Conservation (phyloP, 2,329 filamentous ascomycete genomes). For the Pseudomassariella vexata region DNA sequence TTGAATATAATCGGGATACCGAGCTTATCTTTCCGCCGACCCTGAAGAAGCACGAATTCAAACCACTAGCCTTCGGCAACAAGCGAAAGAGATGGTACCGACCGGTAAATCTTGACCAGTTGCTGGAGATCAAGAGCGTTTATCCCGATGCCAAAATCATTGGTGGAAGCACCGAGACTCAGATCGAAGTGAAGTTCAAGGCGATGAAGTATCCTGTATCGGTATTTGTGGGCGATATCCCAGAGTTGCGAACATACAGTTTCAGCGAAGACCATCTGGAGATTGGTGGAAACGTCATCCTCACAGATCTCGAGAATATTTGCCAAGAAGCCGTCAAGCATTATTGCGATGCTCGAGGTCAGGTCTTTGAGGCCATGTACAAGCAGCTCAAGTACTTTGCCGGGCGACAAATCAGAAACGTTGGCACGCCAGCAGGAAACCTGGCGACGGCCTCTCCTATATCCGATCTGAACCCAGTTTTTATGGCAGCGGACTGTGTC, state of each 20-base stretch:
- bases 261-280: conserved; percentile 80
- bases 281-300: conserved; percentile 84
- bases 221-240: conserved; percentile 88
- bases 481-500: conserved; percentile 79
- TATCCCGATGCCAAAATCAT: conserved; percentile 90
- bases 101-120: conserved; percentile 77
- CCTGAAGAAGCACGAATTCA: conserved; percentile 76
- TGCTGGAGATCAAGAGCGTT: conserved; percentile 84
- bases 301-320: conserved; percentile 87
- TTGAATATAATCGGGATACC: conserved; percentile 88
- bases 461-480: conserved; percentile 90
- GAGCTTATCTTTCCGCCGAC: conserved; percentile 91
- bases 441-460: conserved; percentile 92
- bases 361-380: conserved; percentile 84
- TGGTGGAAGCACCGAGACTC: conserved; percentile 91
- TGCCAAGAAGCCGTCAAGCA: conserved; percentile 72
- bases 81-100: conserved; percentile 93
- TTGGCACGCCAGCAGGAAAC: conserved; percentile 95
- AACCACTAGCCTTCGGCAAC: conserved; percentile 82
- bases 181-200: conserved; percentile 99
- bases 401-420: conserved; percentile 90
- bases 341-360: conserved; percentile 66
- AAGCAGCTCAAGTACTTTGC: conserved; percentile 96
- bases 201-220: conserved; percentile 84
- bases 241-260: conserved; percentile 76